A percentile compares a stretch with the other conserved stretches of the same genome.
Conservation (phyloP, 2,329 filamentous ascomycete species). For the Ascochyta koolunga region DNA sequence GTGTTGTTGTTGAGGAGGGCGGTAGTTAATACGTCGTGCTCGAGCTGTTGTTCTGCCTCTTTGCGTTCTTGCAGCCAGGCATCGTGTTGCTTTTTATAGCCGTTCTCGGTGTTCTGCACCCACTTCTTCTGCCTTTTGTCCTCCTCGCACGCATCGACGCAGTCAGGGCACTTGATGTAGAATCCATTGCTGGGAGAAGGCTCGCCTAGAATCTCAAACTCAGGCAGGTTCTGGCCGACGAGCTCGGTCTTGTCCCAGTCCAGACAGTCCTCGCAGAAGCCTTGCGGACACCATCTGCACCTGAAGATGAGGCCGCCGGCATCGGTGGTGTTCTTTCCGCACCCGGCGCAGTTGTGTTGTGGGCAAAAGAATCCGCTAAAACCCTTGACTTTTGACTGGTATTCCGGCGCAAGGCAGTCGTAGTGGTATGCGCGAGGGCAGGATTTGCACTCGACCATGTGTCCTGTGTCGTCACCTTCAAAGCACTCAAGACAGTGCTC, state of each 20-base stretch:
- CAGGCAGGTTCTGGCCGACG: slow-evolving; percentile 58
- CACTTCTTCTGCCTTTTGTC: slow-evolving; percentile 31
- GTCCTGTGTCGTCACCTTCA: slow-evolving; percentile 51
- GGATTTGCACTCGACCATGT: slow-evolving; percentile 55
- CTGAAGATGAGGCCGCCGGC: slow-evolving; percentile 58
- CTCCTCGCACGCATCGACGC: slow-evolving; percentile 33
- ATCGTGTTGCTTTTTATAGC: slow-evolving; percentile 33
- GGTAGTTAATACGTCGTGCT: too few species aligned
- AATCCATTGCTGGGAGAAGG: slow-evolving; percentile 52
- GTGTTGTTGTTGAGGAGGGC: neutral
- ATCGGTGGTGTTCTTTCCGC: slow-evolving; percentile 57
- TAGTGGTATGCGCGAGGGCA: slow-evolving; percentile 64
- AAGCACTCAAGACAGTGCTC: slow-evolving; percentile 59
- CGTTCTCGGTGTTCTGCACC: slow-evolving; percentile 27
- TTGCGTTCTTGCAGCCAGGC: slow-evolving; percentile 28
- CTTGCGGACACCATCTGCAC: slow-evolving; percentile 62
- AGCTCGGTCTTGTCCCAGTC: slow-evolving; percentile 59
- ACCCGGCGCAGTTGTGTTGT: slow-evolving; percentile 62
- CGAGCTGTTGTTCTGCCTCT: slow-evolving; percentile 19
- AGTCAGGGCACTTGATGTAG: slow-evolving; percentile 59
- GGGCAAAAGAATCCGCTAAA: slow-evolving; percentile 60
- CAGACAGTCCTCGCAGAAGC: slow-evolving; percentile 65
- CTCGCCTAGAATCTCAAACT: slow-evolving; percentile 60
- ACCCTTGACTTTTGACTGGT: slow-evolving; percentile 51
- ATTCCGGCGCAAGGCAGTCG: slow-evolving; percentile 54